These are phyloP conservation scores for Cryphonectria carpinicola DNA, from an alignment of 2,329 filamentous ascomycete genomes.

Conservation along the genomic window DNA sequence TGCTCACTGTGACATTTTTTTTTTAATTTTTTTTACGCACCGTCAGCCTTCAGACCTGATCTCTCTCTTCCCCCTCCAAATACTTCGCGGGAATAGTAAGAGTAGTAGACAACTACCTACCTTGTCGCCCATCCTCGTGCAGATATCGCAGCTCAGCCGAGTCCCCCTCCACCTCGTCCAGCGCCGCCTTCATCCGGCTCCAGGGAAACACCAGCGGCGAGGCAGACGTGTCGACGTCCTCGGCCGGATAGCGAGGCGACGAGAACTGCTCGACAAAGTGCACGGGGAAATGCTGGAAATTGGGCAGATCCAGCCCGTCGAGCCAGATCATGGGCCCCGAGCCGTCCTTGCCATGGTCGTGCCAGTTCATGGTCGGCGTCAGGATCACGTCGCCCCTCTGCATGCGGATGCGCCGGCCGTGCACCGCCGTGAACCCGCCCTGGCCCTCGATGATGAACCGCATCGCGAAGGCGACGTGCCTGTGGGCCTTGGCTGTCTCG, in stretches of 20 bases:
- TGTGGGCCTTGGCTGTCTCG: slow-evolving; percentile 55
- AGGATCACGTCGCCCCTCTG: slow-evolving; percentile 56
- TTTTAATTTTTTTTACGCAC: background rate
- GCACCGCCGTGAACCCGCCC: slow-evolving; percentile 58
- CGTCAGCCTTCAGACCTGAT: background rate
- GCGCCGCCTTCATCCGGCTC: slow-evolving; percentile 45
- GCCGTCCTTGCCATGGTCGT: slow-evolving; percentile 60
- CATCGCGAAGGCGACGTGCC: slow-evolving; percentile 58
- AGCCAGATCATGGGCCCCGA: slow-evolving; percentile 60
- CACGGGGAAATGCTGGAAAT: slow-evolving; percentile 53
- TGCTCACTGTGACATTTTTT: slow-evolving; percentile 41
- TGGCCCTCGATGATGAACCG: slow-evolving; percentile 59
- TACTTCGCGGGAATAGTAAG: background rate
- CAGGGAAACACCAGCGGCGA: slow-evolving; percentile 55
- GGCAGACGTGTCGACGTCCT: slow-evolving; percentile 42
- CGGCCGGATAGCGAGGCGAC: slow-evolving; percentile 46
- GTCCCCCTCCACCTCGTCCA: slow-evolving; percentile 42
- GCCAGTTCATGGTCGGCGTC: slow-evolving; percentile 60
- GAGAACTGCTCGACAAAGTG: slow-evolving; percentile 57
- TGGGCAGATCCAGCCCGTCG: slow-evolving; percentile 57
- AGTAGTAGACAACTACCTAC: slow-evolving; percentile 33
- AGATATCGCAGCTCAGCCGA: slow-evolving; percentile 39
- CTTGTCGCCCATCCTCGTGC: slow-evolving; percentile 36
- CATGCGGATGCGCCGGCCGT: slow-evolving; percentile 54
- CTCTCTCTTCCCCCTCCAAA: background rate